Percentiles rank a stretch among this genome's conserved stretches.
Conservation (phyloP, 805 yeast genomes). For the Alloascoidea hylecoeti region DNA sequence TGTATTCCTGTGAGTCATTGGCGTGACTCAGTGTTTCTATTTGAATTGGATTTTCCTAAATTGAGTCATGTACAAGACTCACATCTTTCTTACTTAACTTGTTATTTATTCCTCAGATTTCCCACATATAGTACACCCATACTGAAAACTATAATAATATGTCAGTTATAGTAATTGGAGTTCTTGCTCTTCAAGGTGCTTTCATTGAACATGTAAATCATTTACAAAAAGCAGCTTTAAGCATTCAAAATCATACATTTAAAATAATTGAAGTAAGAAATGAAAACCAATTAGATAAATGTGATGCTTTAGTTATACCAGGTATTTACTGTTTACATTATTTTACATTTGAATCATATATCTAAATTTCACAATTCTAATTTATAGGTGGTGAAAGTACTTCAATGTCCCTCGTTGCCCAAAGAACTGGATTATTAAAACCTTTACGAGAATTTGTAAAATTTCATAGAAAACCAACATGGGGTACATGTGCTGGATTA, state of each 20-base stretch:
- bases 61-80: slow-evolving; percentile 1
- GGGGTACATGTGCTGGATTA: slow-evolving; percentile 87
- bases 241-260: slow-evolving; percentile 14
- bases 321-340: too few relatives aligned
- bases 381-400: slow-evolving; percentile 46
- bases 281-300: slow-evolving; percentile 27
- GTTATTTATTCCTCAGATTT: not conserved
- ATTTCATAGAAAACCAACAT: slow-evolving; percentile 33
- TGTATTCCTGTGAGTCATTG: too few relatives aligned
- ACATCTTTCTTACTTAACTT: not conserved
- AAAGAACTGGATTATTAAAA: slow-evolving; percentile 40
- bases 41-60: too few relatives aligned
- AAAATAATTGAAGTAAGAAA: slow-evolving; percentile 35
- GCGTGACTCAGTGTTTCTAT: too few relatives aligned
- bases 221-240: slow-evolving; percentile 22
- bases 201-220: slow-evolving; percentile 52
- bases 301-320: slow-evolving; percentile 55
- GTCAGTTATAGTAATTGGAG: slow-evolving; percentile 38
- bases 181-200: slow-evolving; percentile 70
- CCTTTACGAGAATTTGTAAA: slow-evolving; percentile 39
- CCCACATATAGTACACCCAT: not conserved
- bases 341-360: too few relatives aligned
- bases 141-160: not conserved
- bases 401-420: slow-evolving; percentile 56
- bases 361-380: not conserved